These are phyloP conservation scores for Globisporangium megalacanthum DNA, from an alignment of 352 stramenopile species.

Conservation along the genomic window DNA sequence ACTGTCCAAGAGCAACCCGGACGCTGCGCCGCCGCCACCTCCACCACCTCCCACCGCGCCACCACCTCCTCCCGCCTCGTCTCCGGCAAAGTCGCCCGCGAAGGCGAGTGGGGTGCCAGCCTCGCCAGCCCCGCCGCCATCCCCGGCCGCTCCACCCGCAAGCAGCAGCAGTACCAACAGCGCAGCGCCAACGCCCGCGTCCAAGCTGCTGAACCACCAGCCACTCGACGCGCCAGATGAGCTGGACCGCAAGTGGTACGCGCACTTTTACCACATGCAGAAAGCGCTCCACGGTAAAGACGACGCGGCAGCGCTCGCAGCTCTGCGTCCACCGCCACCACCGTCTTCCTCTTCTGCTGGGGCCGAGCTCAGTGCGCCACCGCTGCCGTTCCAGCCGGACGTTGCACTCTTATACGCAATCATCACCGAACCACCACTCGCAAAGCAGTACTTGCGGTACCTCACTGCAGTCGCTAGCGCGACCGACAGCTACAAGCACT, in stretches of 20 bases:
- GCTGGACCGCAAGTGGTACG: conserved; percentile 82
- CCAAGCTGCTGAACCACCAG: conserved; percentile 67
- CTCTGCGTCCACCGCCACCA: conserved; percentile 34
- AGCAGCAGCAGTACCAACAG: conserved; percentile 15
- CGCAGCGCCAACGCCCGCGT: conserved; percentile 30
- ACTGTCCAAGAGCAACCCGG: not conserved
- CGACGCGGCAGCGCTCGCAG: conserved; percentile 36
- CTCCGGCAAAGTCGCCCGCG: not conserved
- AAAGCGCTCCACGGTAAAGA: conserved; percentile 76
- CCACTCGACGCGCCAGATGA: conserved; percentile 74
- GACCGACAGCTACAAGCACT: conserved; percentile 69
- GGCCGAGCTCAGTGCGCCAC: conserved; percentile 1
- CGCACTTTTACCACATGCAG: conserved; percentile 83
- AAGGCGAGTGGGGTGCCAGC: not conserved
- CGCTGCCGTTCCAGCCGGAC: conserved; percentile 68
- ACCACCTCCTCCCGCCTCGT: conserved; percentile 6
- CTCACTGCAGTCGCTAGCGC: conserved; percentile 43
- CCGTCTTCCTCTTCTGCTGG: not conserved
- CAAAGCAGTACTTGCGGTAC: conserved; percentile 76
- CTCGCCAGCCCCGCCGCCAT: conserved; percentile 22
- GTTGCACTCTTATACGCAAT: conserved; percentile 77
- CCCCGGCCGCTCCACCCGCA: conserved; percentile 11
- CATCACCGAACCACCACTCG: conserved; percentile 55
- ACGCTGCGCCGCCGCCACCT: conserved; percentile 28
- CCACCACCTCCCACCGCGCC: conserved; percentile 27